phyloP scores from a whole-genome alignment of 2,329 filamentous ascomycete genomes.

The Thielaviopsis populi region DNA sequence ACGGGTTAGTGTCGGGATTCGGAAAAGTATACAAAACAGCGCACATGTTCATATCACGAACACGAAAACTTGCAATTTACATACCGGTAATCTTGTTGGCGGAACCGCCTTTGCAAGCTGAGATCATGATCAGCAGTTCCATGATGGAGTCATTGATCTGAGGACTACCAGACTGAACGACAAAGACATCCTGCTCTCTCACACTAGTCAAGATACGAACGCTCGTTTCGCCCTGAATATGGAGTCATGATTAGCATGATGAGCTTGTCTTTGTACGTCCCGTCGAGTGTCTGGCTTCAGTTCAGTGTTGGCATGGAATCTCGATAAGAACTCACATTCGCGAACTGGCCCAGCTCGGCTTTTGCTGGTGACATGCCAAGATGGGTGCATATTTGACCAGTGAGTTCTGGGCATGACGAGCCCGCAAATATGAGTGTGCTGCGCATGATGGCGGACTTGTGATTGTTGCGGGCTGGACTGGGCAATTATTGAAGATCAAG shows the following conservation, averaged over 20 bases:
- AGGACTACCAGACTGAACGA: slow-evolving; percentile 89
- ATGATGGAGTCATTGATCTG: slow-evolving; percentile 98
- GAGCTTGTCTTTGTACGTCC: background rate
- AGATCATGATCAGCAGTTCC: slow-evolving; percentile 98
- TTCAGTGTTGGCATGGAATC: background rate
- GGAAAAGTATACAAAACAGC: background rate
- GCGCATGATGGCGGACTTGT: slow-evolving; percentile 32
- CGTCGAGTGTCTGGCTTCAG: background rate
- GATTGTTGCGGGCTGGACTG: background rate
- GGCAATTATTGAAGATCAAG: slow-evolving; percentile 15
- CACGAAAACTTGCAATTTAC: slow-evolving; percentile 20
- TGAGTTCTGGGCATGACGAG: slow-evolving; percentile 50
- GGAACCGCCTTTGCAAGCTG: slow-evolving; percentile 93
- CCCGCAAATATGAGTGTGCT: slow-evolving; percentile 54
- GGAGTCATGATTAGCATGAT: slow-evolving; percentile 20
- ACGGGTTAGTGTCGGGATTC: slow-evolving; percentile 7
- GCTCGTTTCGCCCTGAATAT: slow-evolving; percentile 49
- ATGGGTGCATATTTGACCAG: slow-evolving; percentile 51
- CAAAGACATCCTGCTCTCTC: slow-evolving; percentile 96
- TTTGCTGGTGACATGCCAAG: slow-evolving; percentile 49
- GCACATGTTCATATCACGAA: no score
- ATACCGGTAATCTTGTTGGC: slow-evolving; percentile 91
- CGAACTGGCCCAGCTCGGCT: slow-evolving; percentile 54
- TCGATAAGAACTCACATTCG: slow-evolving; percentile 38
- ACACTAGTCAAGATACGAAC: slow-evolving; percentile 60